phyloP scores from a whole-genome alignment of 805 yeast species.

The Hanseniaspora guilliermondii region DNA sequence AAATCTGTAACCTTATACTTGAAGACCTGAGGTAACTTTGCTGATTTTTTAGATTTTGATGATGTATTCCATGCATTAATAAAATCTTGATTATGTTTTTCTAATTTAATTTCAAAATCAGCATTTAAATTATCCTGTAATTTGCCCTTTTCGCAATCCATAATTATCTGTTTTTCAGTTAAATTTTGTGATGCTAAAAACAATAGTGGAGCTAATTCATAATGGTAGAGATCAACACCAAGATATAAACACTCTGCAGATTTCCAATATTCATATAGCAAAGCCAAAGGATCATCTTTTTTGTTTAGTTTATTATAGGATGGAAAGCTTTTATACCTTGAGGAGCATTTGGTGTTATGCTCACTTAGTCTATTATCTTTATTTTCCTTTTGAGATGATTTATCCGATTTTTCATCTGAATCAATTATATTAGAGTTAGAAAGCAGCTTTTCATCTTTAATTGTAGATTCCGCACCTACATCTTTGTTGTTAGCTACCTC shows the following conservation, averaged over 20 bases:
- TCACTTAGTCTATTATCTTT: neutral
- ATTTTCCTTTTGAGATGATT: neutral
- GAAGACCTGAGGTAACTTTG: neutral
- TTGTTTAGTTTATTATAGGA: neutral
- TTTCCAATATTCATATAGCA: neutral
- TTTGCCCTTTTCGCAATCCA: neutral
- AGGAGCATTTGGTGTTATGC: neutral
- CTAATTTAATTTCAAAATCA: neutral
- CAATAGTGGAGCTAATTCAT: neutral
- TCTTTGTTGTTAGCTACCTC: neutral
- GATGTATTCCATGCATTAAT: neutral
- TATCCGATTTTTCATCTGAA: neutral
- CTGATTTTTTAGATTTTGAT: neutral
- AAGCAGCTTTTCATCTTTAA: neutral
- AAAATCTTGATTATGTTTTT: neutral
- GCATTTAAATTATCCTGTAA: neutral
- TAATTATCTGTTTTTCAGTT: neutral
- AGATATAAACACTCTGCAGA: neutral
- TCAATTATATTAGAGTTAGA: neutral
- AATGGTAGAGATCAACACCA: neutral
- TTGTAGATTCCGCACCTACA: conserved; percentile 3
- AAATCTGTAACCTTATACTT: neutral
- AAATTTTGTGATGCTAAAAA: neutral
- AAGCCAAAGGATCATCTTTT: neutral
- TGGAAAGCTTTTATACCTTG: neutral